These are phyloP conservation scores for Saccharomycopsis sp. DNA, from an alignment of 805 yeast species.

Conservation along the genomic window DNA sequence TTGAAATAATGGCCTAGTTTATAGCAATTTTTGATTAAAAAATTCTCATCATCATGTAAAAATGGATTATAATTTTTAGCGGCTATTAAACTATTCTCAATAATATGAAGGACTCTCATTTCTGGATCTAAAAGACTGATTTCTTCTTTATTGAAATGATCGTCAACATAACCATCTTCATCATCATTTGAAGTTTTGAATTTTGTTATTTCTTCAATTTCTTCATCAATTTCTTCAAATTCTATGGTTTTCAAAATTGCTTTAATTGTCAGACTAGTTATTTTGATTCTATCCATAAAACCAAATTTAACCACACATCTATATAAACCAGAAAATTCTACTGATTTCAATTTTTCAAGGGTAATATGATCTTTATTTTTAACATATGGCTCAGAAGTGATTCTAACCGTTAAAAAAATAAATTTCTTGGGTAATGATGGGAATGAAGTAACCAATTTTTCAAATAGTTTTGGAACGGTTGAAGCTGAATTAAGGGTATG, in stretches of 20 bases:
- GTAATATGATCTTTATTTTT: slow-evolving; percentile 30
- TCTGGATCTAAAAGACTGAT: slow-evolving; percentile 4
- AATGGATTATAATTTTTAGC: not conserved
- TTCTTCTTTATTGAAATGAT: not conserved
- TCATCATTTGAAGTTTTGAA: not conserved
- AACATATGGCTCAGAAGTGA: slow-evolving; percentile 34
- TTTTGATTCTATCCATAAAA: slow-evolving; percentile 31
- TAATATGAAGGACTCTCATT: slow-evolving; percentile 21
- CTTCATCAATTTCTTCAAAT: slow-evolving; percentile 15
- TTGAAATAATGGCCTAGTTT: no score
- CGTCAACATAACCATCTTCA: slow-evolving; percentile 4
- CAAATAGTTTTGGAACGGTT: slow-evolving; percentile 30
- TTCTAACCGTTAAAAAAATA: slow-evolving; percentile 33
- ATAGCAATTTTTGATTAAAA: not conserved
- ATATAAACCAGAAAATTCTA: slow-evolving; percentile 33
- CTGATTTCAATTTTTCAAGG: slow-evolving; percentile 28
- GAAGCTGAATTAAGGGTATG: slow-evolving; percentile 32
- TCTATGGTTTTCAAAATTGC: slow-evolving; percentile 17
- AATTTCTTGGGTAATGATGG: slow-evolving; percentile 34
- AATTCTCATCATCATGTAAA: slow-evolving; percentile 2
- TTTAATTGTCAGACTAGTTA: slow-evolving; percentile 20
- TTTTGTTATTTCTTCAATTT: slow-evolving; percentile 12
- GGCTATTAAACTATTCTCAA: slow-evolving; percentile 22
- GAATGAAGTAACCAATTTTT: slow-evolving; percentile 26
- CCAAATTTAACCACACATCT: slow-evolving; percentile 40